Base-by-base conservation (phyloP, 2,329 filamentous ascomycete species). In the Pseudopithomyces chartarum region DNA sequence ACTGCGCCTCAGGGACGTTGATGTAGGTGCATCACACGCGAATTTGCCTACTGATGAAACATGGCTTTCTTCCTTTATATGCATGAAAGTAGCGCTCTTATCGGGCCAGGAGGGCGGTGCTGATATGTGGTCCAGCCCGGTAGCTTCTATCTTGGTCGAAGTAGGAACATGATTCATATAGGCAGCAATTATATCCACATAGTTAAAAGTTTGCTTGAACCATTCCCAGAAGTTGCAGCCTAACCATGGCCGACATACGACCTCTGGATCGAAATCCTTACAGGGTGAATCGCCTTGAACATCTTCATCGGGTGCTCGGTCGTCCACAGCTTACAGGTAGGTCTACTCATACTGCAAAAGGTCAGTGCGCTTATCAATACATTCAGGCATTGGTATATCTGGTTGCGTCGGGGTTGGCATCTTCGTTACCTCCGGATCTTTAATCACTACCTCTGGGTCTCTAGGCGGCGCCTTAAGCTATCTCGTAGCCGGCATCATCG, bases 381-480 rank as follows among this genome's bases (percentile, higher is more conserved):
- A 3, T 17, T 6, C 26, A 66, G 65, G 65, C 1, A 68, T 68
- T 50, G 65, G 65, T 22, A 64, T 68, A 17, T 67, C 64, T 10
- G 64, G 63, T 6, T 62, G 58, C 39, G 56, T 68, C 22, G 65
- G 65, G 1, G 64, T 52, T 10, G 63, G 65, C 2, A 56, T 68
- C 11, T 64, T 68, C 42, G 57, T 68, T 33, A 62, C 54, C 1
- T 63, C 59, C 0, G 62, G 65, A 15, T 49, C 59, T 13, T 45
- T 67, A 1, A 62, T 68, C 40, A 44, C 65, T 6, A 64, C 58
- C 2, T 56, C 60, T 17, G 66, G 66, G 5, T 66, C 64, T 11
- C 46, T 67, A 2, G 66, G 66, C 40, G 66, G 57, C 20, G 52
- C 64, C 12, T 32, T 68, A 11, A 63, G 61, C 47, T 67, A 68